Conservation (phyloP, 2,329 filamentous ascomycete species). For the Rhinocladiella similis region DNA sequence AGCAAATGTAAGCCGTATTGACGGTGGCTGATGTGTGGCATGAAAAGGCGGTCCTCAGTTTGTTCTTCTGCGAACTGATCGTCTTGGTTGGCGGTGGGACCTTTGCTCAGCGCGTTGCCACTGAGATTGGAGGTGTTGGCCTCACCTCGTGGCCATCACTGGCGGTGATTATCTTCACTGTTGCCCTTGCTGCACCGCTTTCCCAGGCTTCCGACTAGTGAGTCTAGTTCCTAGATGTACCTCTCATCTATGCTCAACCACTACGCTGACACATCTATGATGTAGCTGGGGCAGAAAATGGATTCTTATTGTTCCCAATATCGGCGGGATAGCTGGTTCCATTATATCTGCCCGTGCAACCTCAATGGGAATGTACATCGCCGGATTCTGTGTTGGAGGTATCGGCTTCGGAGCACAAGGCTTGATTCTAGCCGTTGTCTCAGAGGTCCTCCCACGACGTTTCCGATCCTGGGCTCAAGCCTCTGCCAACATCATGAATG, state of each 20-base stretch:
- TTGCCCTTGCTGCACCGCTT: constrained; percentile 9
- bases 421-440: constrained; percentile 17
- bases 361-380: constrained; percentile 20
- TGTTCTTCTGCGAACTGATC: constrained; percentile 14
- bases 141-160: constrained; percentile 19
- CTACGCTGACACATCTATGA: not conserved
- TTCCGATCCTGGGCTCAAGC: constrained; percentile 20
- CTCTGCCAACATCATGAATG: constrained; percentile 13
- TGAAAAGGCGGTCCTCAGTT: constrained; percentile 9
- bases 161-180: constrained; percentile 17
- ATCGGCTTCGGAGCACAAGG: constrained; percentile 14
- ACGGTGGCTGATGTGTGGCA: not conserved
- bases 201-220: constrained; percentile 23
- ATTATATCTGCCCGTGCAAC: constrained; percentile 19
- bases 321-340: constrained; percentile 10
- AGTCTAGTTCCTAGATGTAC: constrained; percentile 5
- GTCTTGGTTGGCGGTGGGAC: constrained; percentile 7
- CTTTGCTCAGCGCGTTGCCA: constrained; percentile 11
- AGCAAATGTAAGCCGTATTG: too few species aligned
- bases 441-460: constrained; percentile 21
- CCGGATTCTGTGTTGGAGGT: constrained; percentile 13
- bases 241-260: not conserved
- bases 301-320: constrained; percentile 13
- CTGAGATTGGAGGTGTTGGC: constrained; percentile 15
- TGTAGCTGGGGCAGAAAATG: constrained; percentile 20